Conservation (phyloP, 495 filamentous ascomycete species). For the Pyronema domesticum region DNA sequence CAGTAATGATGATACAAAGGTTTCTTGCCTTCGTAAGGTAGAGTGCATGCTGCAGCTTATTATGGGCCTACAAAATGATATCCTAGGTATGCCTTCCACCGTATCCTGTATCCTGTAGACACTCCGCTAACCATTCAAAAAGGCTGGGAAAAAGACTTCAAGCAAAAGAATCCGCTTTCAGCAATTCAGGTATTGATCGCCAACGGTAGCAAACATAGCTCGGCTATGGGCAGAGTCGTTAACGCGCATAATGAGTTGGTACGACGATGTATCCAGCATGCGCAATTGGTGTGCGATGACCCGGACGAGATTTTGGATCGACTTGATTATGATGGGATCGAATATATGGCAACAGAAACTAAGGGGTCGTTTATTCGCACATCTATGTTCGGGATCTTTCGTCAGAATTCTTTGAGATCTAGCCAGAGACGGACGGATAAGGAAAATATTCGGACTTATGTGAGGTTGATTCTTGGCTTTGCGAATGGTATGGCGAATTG, state of each 20-base stretch:
- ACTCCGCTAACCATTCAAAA: background rate
- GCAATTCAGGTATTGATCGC: slow-evolving; percentile 18
- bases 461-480: slow-evolving; percentile 18
- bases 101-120: background rate
- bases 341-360: background rate
- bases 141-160: slow-evolving; percentile 23
- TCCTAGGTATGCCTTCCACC: slow-evolving; percentile 12
- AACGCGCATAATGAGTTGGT: slow-evolving; percentile 21
- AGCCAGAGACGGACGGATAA: background rate
- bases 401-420: background rate
- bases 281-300: background rate
- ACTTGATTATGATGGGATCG: background rate
- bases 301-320: background rate
- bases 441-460: slow-evolving; percentile 14
- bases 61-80: slow-evolving; percentile 23
- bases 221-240: slow-evolving; percentile 14
- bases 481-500: slow-evolving; percentile 22
- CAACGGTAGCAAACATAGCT: slow-evolving; percentile 4
- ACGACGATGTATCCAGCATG: background rate
- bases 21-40: slow-evolving; percentile 13
- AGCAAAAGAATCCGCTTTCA: slow-evolving; percentile 12
- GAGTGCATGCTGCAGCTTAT: slow-evolving; percentile 20
- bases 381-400: background rate
- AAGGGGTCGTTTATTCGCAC: background rate
- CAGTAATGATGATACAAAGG: background rate